These are phyloP conservation scores for Fusarium napiforme DNA, from an alignment of 2,329 filamentous ascomycete genomes.

Conservation along the genomic window DNA sequence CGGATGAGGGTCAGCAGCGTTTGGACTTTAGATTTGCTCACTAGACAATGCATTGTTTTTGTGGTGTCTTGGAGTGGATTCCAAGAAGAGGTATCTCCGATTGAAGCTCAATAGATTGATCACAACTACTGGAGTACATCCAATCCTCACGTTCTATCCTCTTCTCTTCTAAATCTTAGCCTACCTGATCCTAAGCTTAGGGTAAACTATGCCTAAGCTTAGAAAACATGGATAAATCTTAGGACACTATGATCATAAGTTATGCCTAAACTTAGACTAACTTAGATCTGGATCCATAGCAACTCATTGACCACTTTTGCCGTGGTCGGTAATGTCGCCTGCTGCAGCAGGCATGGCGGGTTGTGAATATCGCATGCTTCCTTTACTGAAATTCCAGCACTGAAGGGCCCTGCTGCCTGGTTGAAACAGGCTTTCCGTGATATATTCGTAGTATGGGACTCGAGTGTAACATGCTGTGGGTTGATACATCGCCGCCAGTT, in stretches of 20 bases:
- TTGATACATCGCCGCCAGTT: accelerated
- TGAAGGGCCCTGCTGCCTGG: accelerated
- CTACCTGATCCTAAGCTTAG: not conserved
- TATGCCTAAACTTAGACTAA: not conserved
- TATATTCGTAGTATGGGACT: accelerated
- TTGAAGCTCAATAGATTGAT: not conserved
- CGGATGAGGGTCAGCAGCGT: conserved; percentile 64
- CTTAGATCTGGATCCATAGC: not conserved
- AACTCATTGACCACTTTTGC: too few relatives aligned
- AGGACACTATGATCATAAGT: not conserved
- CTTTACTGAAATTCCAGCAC: accelerated
- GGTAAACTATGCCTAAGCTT: not conserved
- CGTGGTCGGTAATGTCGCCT: not conserved
- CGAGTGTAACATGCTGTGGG: accelerated
- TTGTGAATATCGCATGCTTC: accelerated
- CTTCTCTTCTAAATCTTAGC: not conserved
- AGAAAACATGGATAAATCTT: not conserved
- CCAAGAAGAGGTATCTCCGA: not conserved
- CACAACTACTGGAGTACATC: not conserved
- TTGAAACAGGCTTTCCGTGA: accelerated
- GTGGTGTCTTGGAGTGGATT: not conserved
- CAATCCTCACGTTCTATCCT: accelerated
- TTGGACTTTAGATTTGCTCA: conserved; percentile 65
- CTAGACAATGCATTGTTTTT: conserved; percentile 37
- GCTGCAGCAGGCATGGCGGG: accelerated